Evolutionary conservation across 164 flowering plant genomes (phyloP), one percentile per base, ranked within the genome.

Genomic region (Santalum album): DNA sequence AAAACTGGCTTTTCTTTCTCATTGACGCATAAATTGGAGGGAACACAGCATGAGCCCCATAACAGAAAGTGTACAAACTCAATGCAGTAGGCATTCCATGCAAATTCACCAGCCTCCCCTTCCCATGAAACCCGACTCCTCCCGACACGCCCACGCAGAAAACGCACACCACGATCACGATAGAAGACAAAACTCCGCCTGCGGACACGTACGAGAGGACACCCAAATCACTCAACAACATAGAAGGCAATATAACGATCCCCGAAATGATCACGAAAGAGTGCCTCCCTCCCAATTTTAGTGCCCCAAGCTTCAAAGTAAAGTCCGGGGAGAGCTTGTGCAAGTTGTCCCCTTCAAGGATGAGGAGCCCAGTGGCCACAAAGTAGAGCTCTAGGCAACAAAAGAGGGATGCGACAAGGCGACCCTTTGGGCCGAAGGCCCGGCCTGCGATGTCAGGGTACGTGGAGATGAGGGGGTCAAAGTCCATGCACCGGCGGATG

Each of bases 1-100:
- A 26, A n/a, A 63, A 57, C 19, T 45, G 67, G 32, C 18, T 25
- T 25, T 58, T 45, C 27, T 57, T 46, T 18, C 24, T 51, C 66
- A 64, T 66, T n/a, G 77, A 73, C 47, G 54, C 55, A 48, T 66
- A 69, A 0, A 73, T 17, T 1, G 77, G 52, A 36, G 78, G 72
- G 23, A 67, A 59, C 27, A 70, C 49, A 1, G 58, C 53, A 46
- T 64, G 67, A 20, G 61, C 67, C 17, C 62, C 38, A 29, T 57
- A 64, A 25, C 67, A 64, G 39, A 64, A 64, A 11, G 62, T 47
- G n/a, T 51, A 52, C 42, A 63, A 27, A 27, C 61, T 64, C 3
- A 52, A 7, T 2, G 67, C 36, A 22, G 62, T 64, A 1, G 67
- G 67, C 16, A 64, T 18, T 19, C 62, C 67, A 50, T 36, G 25